phyloP scores from a whole-genome alignment of 164 flowering plant genomes.

The Umbilicus rupestris region DNA sequence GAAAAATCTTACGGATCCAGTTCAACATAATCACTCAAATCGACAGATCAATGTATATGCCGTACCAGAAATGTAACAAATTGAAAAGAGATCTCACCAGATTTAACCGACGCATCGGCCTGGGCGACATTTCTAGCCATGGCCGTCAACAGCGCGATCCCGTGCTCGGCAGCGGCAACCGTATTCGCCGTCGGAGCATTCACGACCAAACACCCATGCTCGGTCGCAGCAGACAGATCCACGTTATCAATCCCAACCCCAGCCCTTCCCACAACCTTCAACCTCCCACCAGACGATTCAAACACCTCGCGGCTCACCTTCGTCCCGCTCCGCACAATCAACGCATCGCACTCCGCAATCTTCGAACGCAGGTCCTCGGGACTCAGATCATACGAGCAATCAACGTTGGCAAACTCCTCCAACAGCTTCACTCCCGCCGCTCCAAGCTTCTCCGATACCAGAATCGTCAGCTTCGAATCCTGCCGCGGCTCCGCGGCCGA shows the following conservation, averaged over 20 bases:
- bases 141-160: slow-evolving; percentile 66
- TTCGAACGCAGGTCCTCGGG: slow-evolving; percentile 52
- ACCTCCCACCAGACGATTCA: slow-evolving; percentile 61
- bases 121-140: slow-evolving; percentile 90
- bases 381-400: slow-evolving; percentile 51
- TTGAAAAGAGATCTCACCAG: slow-evolving; percentile 34
- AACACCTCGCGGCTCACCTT: slow-evolving; percentile 75
- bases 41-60: too few relatives aligned
- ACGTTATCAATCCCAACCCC: slow-evolving; percentile 97
- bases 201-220: slow-evolving; percentile 78
- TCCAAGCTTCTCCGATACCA: slow-evolving; percentile 89
- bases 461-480: slow-evolving; percentile 43
- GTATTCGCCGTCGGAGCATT: slow-evolving; percentile 97
- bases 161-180: slow-evolving; percentile 91
- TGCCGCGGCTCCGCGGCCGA: too few relatives aligned
- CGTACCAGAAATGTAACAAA: too few relatives aligned
- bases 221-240: slow-evolving; percentile 92
- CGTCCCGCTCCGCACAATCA: slow-evolving; percentile 90
- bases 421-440: slow-evolving; percentile 62
- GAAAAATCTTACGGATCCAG: too few relatives aligned
- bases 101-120: slow-evolving; percentile 81
- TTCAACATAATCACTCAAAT: too few relatives aligned
- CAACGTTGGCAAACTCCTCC: slow-evolving; percentile 48
- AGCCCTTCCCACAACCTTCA: slow-evolving; percentile 92
- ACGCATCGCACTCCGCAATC: slow-evolving; percentile 63